Evolutionary conservation across 768 basidiomycete genomes (phyloP), one percentile per base, ranked within the genome.

Genomic region (Mycena floridula): DNA sequence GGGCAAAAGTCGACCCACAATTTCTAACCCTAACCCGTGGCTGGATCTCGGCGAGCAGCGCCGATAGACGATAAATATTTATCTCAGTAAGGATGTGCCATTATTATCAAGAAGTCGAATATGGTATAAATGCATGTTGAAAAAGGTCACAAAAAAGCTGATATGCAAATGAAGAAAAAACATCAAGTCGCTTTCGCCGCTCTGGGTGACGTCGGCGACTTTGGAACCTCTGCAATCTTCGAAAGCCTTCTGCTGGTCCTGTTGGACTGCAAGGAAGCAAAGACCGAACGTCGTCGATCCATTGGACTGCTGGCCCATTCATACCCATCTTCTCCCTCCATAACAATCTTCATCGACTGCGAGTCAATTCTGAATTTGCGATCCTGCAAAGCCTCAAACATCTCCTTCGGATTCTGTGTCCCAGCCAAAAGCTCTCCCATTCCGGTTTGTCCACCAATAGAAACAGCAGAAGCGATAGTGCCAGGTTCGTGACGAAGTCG

Each of bases 401-500:
- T 68, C 5, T 73, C 73, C 38, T 62, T 59, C 32, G 58, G 53
- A 23, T 60, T 57, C 38, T 73, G 70, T 37, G 64, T 24, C 13
- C 44, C 39, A 18, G 67, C 66, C 3, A 76, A 62, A 38, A 76
- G 61, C 7, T 68, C 59, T 8, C 68, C 74, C 50, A 78, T 65
- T 23, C 66, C 68, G 3, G 74, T 76, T 49, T 72, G 69, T 6
- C 69, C 77, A 8, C 74, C 74, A 48, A 79, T 70, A 28, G 73
- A 69, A 11, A 77, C 70, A 11, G 78, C 78, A 9, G 75, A 74
- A 18, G 75, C 77, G 42, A 80, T 73, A 4, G 79, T 79, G 15
- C 77, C 74, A 0, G 75, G 74, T 39, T 67, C 61, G 49, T 76
- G 74, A 24, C 61, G 63, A 25, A 79, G 61, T 15, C 60, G 61